Percentiles rank a stretch among this genome's conserved stretches.
phyloP scores from a whole-genome alignment of 2,329 filamentous ascomycete genomes.

The Pseudogymnoascus sp. region DNA sequence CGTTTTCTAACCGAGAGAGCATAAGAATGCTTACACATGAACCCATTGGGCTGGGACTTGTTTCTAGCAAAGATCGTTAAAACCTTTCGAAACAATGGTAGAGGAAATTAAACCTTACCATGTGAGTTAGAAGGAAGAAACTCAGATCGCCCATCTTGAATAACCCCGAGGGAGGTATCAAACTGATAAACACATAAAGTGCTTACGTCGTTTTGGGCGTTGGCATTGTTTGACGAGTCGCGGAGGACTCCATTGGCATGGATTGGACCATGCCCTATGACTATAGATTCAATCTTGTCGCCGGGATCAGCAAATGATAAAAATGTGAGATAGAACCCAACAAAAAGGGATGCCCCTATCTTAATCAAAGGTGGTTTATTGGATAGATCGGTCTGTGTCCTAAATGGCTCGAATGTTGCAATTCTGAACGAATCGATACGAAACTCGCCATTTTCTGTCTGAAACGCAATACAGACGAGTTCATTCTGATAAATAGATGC shows the following conservation, averaged over 20 bases:
- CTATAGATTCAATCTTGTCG: neutral
- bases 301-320: neutral
- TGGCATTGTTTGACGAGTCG: neutral
- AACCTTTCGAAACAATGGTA: neutral
- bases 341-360: neutral
- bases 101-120: neutral
- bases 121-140: neutral
- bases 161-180: neutral
- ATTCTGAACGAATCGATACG: neutral
- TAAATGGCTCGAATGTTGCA: neutral
- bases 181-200: neutral
- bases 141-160: neutral
- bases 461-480: slow-evolving; percentile 2
- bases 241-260: neutral
- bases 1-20: neutral
- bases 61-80: neutral
- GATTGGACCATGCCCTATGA: neutral
- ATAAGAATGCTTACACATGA: neutral
- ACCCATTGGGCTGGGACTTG: neutral
- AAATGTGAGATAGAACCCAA: neutral
- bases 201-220: neutral
- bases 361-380: neutral
- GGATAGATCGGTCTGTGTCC: neutral
- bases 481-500: slow-evolving; percentile 4
- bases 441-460: neutral